These are phyloP conservation scores for Coemansia sp. DNA, from an alignment of 192 early-diverging fungal genomes.

Conservation along the genomic window DNA sequence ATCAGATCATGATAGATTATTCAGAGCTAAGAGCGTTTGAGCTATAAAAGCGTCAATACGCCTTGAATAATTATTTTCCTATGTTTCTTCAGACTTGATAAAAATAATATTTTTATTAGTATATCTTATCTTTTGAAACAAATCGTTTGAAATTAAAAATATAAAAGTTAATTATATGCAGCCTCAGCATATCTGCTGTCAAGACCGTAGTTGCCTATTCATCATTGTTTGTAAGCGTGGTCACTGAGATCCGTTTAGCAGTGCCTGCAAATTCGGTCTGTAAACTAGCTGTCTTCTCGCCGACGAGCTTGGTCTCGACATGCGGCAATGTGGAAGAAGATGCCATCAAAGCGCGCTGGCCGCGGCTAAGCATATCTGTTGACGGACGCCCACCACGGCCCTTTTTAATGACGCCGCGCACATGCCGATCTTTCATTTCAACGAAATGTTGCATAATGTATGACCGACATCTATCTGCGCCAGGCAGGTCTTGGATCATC, in stretches of 20 bases:
- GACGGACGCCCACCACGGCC: slow-evolving; percentile 42
- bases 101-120: no score
- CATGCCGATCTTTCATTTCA: slow-evolving; percentile 60
- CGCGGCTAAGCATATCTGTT: slow-evolving; percentile 39
- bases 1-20: no score
- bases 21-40: no score
- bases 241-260: slow-evolving; percentile 21
- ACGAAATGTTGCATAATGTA: slow-evolving; percentile 73
- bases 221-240: slow-evolving; percentile 15
- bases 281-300: not conserved
- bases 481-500: slow-evolving; percentile 85
- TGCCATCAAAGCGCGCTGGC: slow-evolving; percentile 40
- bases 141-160: no score
- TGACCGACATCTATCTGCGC: slow-evolving; percentile 65
- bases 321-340: slow-evolving; percentile 8
- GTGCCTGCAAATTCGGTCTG: not conserved
- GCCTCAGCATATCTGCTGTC: not conserved
- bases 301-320: not conserved
- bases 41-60: no score
- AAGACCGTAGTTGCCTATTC: not conserved
- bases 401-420: slow-evolving; percentile 57
- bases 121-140: no score
- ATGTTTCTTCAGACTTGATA: no score
- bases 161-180: slow-evolving; percentile 3
- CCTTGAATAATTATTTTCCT: no score